phyloP scores from a whole-genome alignment of 2,329 filamentous ascomycete genomes.

The Aaosphaeria arxii region DNA sequence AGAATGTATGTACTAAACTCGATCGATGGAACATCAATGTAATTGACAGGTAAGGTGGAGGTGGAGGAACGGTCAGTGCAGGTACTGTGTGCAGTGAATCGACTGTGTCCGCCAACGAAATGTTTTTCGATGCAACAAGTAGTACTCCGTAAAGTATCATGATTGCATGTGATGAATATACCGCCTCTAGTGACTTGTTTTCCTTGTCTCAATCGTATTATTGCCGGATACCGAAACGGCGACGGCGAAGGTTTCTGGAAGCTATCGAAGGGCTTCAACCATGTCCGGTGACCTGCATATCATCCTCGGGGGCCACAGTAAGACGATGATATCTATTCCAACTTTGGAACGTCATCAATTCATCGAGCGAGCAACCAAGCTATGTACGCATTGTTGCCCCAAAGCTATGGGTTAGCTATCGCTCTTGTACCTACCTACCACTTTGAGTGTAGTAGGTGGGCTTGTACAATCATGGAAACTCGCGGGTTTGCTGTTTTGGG shows the following conservation, averaged over 20 bases:
- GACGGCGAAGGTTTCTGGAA: constrained; percentile 10
- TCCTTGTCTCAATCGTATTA: background rate
- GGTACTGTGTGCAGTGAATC: background rate
- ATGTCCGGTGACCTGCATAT: constrained; percentile 4
- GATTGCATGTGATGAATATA: background rate
- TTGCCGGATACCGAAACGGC: background rate
- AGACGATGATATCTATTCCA: constrained; percentile 6
- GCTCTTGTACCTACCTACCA: background rate
- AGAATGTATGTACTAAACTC: too few species aligned
- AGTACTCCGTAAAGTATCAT: background rate
- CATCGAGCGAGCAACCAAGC: too few species aligned
- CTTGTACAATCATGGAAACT: too few species aligned
- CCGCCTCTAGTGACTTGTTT: background rate
- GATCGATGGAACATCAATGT: too few species aligned
- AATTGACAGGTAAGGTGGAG: too few species aligned
- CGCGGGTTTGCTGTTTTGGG: too few species aligned
- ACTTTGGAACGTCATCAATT: too few species aligned
- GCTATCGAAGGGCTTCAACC: constrained; percentile 5
- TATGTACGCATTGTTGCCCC: background rate
- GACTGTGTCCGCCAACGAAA: background rate
- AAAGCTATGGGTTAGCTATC: background rate
- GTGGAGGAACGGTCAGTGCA: background rate
- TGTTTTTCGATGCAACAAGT: too few species aligned
- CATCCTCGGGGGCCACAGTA: constrained; percentile 8
- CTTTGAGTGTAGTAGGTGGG: too few species aligned